phyloP scores from a whole-genome alignment of 2,329 filamentous ascomycete genomes.

The Botrytis fabae region DNA sequence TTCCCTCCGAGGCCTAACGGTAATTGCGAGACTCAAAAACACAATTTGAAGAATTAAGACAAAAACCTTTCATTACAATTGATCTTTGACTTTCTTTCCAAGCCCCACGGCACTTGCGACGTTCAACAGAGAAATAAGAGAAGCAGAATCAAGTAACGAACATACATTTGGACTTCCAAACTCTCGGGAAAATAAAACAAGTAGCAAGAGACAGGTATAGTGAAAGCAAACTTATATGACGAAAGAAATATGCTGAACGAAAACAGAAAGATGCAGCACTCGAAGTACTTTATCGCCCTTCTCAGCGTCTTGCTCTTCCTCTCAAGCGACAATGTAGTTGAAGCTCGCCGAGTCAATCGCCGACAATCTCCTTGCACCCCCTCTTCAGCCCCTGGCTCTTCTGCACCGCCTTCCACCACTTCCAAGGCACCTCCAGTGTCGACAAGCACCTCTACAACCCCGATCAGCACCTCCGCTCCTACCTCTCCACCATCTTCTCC shows the following conservation, averaged over 20 bases:
- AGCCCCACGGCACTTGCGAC: not conserved
- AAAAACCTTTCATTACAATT: not conserved
- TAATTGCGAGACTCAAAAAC: not conserved
- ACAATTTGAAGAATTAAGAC: not conserved
- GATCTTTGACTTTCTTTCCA: not conserved
- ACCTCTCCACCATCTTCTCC: conserved; percentile 8
- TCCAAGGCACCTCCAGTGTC: conserved; percentile 5
- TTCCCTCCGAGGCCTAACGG: not conserved
- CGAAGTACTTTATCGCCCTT: conserved; percentile 1
- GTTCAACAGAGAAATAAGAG: not conserved
- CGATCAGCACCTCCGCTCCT: conserved; percentile 5
- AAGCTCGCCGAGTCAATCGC: conserved; percentile 7
- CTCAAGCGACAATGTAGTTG: conserved; percentile 12
- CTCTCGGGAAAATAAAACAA: not conserved
- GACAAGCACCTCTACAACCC: not conserved
- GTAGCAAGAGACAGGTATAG: not conserved
- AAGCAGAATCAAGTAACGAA: not conserved
- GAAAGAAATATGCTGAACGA: not conserved
- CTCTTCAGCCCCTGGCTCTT: not conserved
- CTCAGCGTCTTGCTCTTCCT: conserved; percentile 13
- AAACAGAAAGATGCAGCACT: conserved; percentile 14
- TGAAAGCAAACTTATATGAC: not conserved
- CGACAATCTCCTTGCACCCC: conserved; percentile 12
- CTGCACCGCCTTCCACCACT: conserved; percentile 7
- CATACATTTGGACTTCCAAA: not conserved